Evolutionary conservation across 768 basidiomycete genomes (phyloP).

Genomic region (Boletus sensibilis): DNA sequence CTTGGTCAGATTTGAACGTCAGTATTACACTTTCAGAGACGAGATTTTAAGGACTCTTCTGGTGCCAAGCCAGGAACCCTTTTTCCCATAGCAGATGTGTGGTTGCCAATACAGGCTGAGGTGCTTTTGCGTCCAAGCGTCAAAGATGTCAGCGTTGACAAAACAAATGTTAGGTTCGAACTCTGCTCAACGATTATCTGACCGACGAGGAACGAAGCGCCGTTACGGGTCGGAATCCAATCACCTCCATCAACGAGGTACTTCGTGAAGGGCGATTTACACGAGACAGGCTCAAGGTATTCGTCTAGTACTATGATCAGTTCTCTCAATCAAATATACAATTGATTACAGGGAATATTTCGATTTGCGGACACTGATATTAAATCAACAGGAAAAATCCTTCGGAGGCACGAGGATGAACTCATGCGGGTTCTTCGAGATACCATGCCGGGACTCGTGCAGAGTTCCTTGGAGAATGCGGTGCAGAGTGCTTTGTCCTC

Average conservation of each 20-base stretch:
- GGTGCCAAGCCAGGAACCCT: constrained; percentile 72
- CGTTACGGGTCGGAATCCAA: constrained; percentile 78
- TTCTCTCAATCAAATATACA: neutral
- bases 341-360: constrained; percentile 66
- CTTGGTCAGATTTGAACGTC: neutral
- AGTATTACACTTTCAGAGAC: constrained; percentile 50
- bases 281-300: constrained; percentile 79
- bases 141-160: constrained; percentile 4
- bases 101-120: constrained; percentile 87
- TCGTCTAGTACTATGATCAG: neutral
- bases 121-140: constrained; percentile 38
- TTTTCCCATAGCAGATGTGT: constrained; percentile 84
- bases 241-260: constrained; percentile 92
- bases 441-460: constrained; percentile 92
- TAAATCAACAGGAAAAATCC: constrained; percentile 63
- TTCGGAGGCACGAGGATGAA: constrained; percentile 80
- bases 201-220: constrained; percentile 87
- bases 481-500: constrained; percentile 57
- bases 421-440: constrained; percentile 80
- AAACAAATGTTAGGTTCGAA: constrained; percentile 60
- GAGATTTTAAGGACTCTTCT: constrained; percentile 87
- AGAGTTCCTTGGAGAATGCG: constrained; percentile 61
- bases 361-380: constrained; percentile 88
- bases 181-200: constrained; percentile 83
- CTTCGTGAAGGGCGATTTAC: constrained; percentile 78